A percentile compares a stretch with the other conserved stretches of the same genome.
Conservation (phyloP, 768 basidiomycete species). For the Lentinula boryana region DNA sequence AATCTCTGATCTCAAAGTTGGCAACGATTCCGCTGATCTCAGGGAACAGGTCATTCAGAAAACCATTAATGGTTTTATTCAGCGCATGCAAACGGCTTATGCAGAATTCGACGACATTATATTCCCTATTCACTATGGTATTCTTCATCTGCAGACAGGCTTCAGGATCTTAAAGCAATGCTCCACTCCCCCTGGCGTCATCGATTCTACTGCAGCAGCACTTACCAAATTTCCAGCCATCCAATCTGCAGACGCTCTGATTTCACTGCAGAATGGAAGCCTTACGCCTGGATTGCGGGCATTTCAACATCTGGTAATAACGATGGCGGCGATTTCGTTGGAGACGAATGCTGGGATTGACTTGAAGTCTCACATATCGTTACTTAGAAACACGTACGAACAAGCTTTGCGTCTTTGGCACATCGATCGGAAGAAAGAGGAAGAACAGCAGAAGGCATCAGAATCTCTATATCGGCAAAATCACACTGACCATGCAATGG, state of each 20-base stretch:
- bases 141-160: constrained; percentile 67
- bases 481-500: constrained; percentile 42
- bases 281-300: constrained; percentile 15
- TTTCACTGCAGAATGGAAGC: constrained; percentile 6
- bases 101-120: constrained; percentile 67
- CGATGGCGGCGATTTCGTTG: constrained; percentile 39
- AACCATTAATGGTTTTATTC: constrained; percentile 71
- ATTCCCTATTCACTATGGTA: constrained; percentile 57
- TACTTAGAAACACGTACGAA: constrained; percentile 53
- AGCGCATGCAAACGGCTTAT: constrained; percentile 65
- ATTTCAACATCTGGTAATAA: constrained; percentile 40
- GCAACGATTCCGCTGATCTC: constrained; percentile 30
- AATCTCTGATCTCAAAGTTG: constrained; percentile 24
- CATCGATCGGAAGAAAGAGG: constrained; percentile 67
- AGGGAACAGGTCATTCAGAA: constrained; percentile 75
- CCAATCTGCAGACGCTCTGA: constrained; percentile 31
- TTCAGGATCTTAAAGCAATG: constrained; percentile 44
- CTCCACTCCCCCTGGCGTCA: constrained; percentile 15
- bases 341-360: constrained; percentile 39
- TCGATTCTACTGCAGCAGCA: constrained; percentile 18
- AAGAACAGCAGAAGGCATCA: constrained; percentile 54
- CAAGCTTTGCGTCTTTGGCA: constrained; percentile 79
- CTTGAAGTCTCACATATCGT: constrained; percentile 19
- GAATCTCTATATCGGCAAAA: constrained; percentile 74
- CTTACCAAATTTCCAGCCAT: constrained; percentile 53